These are phyloP conservation scores for Lactarius hengduanensis DNA, from an alignment of 768 basidiomycete species.

Conservation along the genomic window DNA sequence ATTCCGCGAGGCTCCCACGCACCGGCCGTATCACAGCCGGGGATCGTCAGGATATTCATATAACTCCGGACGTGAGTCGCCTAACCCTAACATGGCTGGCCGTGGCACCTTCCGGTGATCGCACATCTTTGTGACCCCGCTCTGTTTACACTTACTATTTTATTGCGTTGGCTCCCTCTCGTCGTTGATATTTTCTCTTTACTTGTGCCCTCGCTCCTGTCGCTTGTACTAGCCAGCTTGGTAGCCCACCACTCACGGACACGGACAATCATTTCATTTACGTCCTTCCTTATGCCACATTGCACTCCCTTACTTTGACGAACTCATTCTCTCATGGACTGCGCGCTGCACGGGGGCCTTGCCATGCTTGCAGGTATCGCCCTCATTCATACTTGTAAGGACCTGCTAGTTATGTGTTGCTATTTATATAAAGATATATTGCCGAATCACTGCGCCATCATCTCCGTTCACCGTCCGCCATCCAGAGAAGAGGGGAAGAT, in stretches of 20 bases:
- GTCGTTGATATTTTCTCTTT: background rate
- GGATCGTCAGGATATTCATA: conserved; percentile 31
- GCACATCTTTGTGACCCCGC: background rate
- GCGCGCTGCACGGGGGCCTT: background rate
- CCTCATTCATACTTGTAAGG: background rate
- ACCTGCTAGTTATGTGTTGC: background rate
- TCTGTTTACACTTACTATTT: conserved; percentile 7
- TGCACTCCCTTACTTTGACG: background rate
- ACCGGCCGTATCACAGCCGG: conserved; percentile 48
- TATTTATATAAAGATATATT: background rate
- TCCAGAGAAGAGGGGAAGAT: background rate
- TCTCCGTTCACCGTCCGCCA: background rate
- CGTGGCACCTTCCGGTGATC: conserved; percentile 16
- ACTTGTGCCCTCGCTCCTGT: background rate
- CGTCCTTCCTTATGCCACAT: background rate
- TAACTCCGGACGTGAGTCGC: conserved; percentile 26
- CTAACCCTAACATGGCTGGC: conserved; percentile 16
- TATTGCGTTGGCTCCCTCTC: conserved; percentile 1
- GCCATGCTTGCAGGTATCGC: background rate
- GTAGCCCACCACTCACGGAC: conserved; percentile 3
- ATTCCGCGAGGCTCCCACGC: conserved; percentile 59
- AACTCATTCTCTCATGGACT: conserved; percentile 1
- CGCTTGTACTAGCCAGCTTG: conserved; percentile 7
- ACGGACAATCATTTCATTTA: conserved; percentile 9
- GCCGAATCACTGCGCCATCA: too few relatives aligned